Base-by-base conservation (phyloP, 352 stramenopile genomes). In the Phytopythium montanum region DNA sequence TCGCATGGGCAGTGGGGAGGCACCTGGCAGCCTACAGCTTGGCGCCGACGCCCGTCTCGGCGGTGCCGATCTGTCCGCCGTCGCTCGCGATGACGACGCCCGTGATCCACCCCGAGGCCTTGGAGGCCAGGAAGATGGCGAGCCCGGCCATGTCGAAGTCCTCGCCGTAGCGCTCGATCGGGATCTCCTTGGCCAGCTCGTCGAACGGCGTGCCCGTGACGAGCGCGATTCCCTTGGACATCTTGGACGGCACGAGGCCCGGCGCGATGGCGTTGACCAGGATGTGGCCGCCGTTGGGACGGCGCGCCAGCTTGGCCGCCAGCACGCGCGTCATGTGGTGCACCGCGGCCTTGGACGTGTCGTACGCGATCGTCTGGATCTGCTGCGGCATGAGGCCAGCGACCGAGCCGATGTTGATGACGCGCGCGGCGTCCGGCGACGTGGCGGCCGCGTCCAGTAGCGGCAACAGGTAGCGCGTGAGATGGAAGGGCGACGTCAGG, bases 221-320 rank as follows among this genome's bases (percentile, higher is more conserved):
- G 9, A 76, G 69, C 7, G 68, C 63, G 44, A 98, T 81, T n/a
- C 86, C 86, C 41, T 85, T 61, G 16, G 79, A 85, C 94, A 98
- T 98, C 55, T 88, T 81, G 44, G 76, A 92, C 6, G 83, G 86
- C 26, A 98, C 87, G 61, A 96, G 87, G 14, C 95, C 95, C 8
- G 92, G 95, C 2, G 91, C 91, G 21, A 99, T 84, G 28, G 86
- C 87, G 72, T 99, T 99, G n/a, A 98, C 95, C 7, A 96, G 92
- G 59, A 99, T 98, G 66, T 90, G 77, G 31, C 93, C 82, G 34
- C 81, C 80, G 44, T 91, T 89, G 16, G 79, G 72, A 9, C 75
- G 80, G 28, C 76, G 76, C 55, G 83, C 92, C 9, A 99, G 81
- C 68, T 99, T 96, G 0, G 82, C 76, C 0, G 94, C 86, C 34